A percentile compares a stretch with the other conserved stretches of the same genome.
phyloP scores from a whole-genome alignment of 164 flowering plant genomes.

The Nymphaea thermarum region DNA sequence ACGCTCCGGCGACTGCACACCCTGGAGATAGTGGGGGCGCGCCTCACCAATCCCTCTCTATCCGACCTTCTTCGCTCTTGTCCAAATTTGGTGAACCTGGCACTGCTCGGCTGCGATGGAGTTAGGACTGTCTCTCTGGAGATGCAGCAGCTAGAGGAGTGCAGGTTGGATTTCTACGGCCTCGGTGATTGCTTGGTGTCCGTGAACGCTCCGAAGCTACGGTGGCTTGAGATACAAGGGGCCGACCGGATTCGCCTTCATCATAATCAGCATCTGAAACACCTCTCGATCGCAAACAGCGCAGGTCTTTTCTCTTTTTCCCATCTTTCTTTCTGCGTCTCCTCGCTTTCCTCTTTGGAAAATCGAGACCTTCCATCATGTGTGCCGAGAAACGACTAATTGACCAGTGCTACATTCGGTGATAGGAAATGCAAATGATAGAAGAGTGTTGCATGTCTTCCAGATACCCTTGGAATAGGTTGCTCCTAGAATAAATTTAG shows the following conservation, averaged over 20 bases:
- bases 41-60: slow-evolving; percentile 44
- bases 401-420: no score
- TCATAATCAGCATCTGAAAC: slow-evolving; percentile 31
- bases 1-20: slow-evolving; percentile 28
- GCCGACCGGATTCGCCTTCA: slow-evolving; percentile 61
- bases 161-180: slow-evolving; percentile 75
- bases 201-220: slow-evolving; percentile 38
- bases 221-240: slow-evolving; percentile 63
- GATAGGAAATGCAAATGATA: no score
- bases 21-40: slow-evolving; percentile 78
- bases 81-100: slow-evolving; percentile 53
- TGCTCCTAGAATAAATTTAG: no score
- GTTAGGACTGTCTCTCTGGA: slow-evolving; percentile 39
- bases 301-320: slow-evolving; percentile 30
- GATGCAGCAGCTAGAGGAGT: slow-evolving; percentile 44
- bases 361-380: not conserved
- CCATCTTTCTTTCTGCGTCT: not conserved
- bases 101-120: slow-evolving; percentile 76
- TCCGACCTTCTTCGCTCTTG: slow-evolving; percentile 41
- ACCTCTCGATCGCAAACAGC: slow-evolving; percentile 57
- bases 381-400: no score
- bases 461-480: no score
- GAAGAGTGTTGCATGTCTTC: no score
- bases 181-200: slow-evolving; percentile 44
- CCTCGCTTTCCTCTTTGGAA: not conserved